These are phyloP conservation scores for Hydnomerulius pinastri DNA, from an alignment of 768 basidiomycete species.

Conservation along the genomic window DNA sequence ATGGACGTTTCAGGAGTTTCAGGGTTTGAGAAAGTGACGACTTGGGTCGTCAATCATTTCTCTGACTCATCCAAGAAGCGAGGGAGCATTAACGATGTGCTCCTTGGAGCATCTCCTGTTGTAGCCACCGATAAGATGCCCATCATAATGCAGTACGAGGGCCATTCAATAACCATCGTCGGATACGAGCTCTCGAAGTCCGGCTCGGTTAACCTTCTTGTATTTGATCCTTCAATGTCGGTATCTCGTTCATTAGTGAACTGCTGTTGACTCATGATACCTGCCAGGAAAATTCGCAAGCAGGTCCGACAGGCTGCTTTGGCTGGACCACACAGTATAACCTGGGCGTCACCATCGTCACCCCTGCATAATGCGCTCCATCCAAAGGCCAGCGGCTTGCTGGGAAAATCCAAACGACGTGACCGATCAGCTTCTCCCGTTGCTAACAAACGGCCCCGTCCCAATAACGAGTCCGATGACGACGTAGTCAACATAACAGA, in stretches of 20 bases:
- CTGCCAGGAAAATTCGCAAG: conserved; percentile 12
- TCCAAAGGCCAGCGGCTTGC: background rate
- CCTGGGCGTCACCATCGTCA: conserved; percentile 14
- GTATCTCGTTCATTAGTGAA: conserved; percentile 4
- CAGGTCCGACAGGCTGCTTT: conserved; percentile 24
- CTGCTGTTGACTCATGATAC: conserved; percentile 1
- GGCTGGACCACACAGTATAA: conserved; percentile 3
- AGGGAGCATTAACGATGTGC: conserved; percentile 50
- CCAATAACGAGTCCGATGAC: conserved; percentile 24
- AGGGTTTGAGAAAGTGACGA: conserved; percentile 52
- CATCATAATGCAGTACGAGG: conserved; percentile 77
- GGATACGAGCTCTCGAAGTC: conserved; percentile 73
- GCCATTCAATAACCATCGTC: conserved; percentile 86
- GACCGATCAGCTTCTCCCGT: conserved; percentile 20
- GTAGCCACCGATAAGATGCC: conserved; percentile 69
- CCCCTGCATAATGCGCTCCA: conserved; percentile 7
- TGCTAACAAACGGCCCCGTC: conserved; percentile 32
- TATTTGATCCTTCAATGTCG: conserved; percentile 69
- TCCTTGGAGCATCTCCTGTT: conserved; percentile 55
- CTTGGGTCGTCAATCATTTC: conserved; percentile 84
- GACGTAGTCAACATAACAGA: conserved; percentile 26
- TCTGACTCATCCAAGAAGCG: conserved; percentile 32
- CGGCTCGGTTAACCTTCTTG: conserved; percentile 62
- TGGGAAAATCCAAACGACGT: conserved; percentile 24
- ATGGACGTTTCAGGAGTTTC: conserved; percentile 29